Conservation (phyloP, 1,284 basidiomycete species). For the Cutaneotrichosporon dermatis region DNA sequence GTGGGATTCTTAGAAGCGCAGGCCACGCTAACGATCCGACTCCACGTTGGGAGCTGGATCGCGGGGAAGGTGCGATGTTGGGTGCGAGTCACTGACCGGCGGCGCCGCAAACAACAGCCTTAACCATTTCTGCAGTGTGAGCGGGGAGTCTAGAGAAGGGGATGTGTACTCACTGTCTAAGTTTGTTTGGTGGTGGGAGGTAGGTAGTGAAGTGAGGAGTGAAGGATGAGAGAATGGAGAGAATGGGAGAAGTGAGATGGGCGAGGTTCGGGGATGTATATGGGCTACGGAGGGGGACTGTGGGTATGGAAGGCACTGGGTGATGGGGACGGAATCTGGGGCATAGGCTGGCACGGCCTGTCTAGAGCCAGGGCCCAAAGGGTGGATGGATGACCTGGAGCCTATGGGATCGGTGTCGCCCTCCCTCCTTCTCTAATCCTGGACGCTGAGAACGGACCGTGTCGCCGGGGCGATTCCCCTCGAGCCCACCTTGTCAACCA, state of each 20-base stretch:
- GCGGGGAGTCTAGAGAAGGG: not conserved
- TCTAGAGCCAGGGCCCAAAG: not conserved
- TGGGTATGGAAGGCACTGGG: not conserved
- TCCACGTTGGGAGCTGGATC: not conserved
- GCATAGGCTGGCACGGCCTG: not conserved
- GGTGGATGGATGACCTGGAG: not conserved
- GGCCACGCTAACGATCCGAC: too few species aligned
- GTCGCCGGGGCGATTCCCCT: too few species aligned
- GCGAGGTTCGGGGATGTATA: too few species aligned
- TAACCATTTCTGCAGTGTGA: conserved; percentile 60
- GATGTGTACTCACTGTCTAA: conserved; percentile 10
- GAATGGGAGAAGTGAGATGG: not conserved
- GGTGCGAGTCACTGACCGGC: conserved; percentile 57
- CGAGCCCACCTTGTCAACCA: too few species aligned
- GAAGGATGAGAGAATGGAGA: conserved; percentile 2
- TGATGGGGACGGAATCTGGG: not conserved
- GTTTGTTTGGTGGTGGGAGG: not conserved
- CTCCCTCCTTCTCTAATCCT: too few species aligned
- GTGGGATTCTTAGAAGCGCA: too few species aligned
- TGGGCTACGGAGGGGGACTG: not conserved
- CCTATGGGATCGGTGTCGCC: too few species aligned
- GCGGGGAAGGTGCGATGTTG: conserved; percentile 3
- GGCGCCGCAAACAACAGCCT: conserved; percentile 89
- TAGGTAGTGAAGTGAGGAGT: not conserved
- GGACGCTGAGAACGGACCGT: too few species aligned